Conservation (phyloP, 352 stramenopile species). For the Globisporangium abappressorium region DNA sequence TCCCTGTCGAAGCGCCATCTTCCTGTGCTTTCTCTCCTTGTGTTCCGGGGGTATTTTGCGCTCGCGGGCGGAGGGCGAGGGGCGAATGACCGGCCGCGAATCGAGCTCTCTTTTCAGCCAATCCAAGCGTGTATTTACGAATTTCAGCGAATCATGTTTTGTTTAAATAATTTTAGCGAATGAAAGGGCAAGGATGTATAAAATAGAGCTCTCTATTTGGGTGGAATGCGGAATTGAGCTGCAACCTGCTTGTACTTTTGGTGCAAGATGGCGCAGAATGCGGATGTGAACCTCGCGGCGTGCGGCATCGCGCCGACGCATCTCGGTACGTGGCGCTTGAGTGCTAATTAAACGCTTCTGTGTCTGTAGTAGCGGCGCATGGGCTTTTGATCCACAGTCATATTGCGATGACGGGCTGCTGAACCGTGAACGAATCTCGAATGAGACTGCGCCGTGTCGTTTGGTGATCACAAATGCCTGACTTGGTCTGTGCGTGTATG, state of each 20-base stretch:
- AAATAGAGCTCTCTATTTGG: constrained; percentile 4
- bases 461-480: neutral
- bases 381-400: neutral
- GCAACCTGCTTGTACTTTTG: neutral
- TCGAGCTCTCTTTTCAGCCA: constrained; percentile 16
- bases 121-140: neutral
- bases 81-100: constrained; percentile 43
- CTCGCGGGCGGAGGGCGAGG: constrained; percentile 5
- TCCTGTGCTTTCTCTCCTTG: neutral
- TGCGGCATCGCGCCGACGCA: constrained; percentile 60
- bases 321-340: constrained; percentile 32
- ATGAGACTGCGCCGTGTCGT: neutral
- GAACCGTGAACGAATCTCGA: neutral
- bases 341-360: neutral
- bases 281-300: constrained; percentile 39
- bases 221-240: neutral
- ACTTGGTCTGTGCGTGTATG: neutral
- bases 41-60: constrained; percentile 31
- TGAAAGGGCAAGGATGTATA: constrained; percentile 7
- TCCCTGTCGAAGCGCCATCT: constrained; percentile 57
- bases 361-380: neutral
- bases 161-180: constrained; percentile 30
- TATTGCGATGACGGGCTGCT: neutral
- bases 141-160: neutral
- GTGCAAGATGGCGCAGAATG: constrained; percentile 13